Evolutionary conservation across 2,329 filamentous ascomycete species (phyloP).

Genomic region (Microcyclosporella mali): DNA sequence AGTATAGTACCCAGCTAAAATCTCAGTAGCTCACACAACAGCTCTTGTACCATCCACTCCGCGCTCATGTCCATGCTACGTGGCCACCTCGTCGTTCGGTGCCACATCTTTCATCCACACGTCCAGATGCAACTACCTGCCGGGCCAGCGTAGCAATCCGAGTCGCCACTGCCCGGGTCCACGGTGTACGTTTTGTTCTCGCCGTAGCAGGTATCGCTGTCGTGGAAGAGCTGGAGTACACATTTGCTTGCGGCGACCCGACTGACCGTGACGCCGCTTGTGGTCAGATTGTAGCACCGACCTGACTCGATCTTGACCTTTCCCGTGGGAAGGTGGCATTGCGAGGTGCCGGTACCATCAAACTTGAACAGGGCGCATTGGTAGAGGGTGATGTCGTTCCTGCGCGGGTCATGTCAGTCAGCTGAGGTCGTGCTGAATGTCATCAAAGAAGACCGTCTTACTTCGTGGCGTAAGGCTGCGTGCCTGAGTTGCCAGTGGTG

Average conservation of each 20-base stretch:
- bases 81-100: background rate
- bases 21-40: background rate
- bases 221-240: conserved; percentile 17
- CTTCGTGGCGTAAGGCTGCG: background rate
- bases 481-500: background rate
- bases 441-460: background rate
- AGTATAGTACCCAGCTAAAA: background rate
- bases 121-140: conserved; percentile 16
- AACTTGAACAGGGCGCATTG: conserved; percentile 1
- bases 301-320: conserved; percentile 10
- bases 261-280: conserved; percentile 15
- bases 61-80: background rate
- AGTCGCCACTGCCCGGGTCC: conserved; percentile 5
- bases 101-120: conserved; percentile 12
- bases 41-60: conserved; percentile 16
- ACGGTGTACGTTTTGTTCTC: conserved; percentile 4
- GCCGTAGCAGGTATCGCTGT: conserved; percentile 17
- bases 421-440: background rate
- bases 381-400: conserved; percentile 13
- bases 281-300: conserved; percentile 14
- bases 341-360: background rate
- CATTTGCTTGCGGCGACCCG: conserved; percentile 16
- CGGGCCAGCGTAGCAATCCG: conserved; percentile 10
- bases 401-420: conserved; percentile 2
- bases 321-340: conserved; percentile 13